Evolutionary conservation across 169 alveolate species (phyloP), one percentile per base, ranked within the genome.

Genomic region (Eimeria acervulina): DNA sequence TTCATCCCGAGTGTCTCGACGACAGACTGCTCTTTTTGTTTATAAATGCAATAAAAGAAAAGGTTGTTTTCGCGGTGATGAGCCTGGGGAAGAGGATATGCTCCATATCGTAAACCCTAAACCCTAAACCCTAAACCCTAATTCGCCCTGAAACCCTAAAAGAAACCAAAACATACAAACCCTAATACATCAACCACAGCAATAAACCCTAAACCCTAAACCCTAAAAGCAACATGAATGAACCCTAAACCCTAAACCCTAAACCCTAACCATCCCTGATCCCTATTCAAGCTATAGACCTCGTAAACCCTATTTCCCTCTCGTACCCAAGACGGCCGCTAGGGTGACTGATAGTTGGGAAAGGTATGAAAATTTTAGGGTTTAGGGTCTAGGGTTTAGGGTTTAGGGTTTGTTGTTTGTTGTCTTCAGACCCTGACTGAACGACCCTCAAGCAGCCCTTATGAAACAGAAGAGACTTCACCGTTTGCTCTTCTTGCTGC

Each of bases 341-440:
- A 13, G 28, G 19, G 10, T 28, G n/a, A n/a, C 8, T 21, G 10
- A 23, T 33, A 1, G 17, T 38, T 76, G 23, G 28, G 28, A 3
- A 76, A 59, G 87, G 55, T 76, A 12, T 42, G 28, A 3, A 76
- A 59, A 59, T 26, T 76, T 40, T 42, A 76, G 87, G 51, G 51
- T 76, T 76, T 40, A 40, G 87, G 87, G 87, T 76, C 36, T 33
- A 76, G 59, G 51, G 87, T 76, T 76, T 76, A 33, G 87, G 87
- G 87, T 76, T 68, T 68, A 68, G 80, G 80, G 80, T 68, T 68
- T 68, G 40, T 6, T 7, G 66, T 19, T 47, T 47, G 55, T 47
- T 47, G 66, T n/a, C 3, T 33, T 6, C 40, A 68, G 87, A 33
- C 87, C 38, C 80, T 68, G 7, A 68, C 59, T 23, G 55, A 33